Evolutionary conservation across 352 stramenopile species (phyloP).

Genomic region (Elongisporangium senticosum): DNA sequence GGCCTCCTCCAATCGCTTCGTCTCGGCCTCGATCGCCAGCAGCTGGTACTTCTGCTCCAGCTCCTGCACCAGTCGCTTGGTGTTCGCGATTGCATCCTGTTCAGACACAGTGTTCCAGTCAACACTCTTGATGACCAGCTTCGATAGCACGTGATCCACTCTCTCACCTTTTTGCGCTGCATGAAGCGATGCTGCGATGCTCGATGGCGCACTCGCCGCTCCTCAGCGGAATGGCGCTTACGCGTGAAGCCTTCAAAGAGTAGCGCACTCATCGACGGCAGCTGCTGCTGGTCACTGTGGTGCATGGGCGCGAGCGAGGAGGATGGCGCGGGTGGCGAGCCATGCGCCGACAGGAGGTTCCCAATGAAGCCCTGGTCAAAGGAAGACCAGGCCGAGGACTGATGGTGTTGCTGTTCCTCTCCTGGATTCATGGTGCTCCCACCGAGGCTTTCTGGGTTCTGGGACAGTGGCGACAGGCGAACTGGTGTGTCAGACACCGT

Average conservation of each 20-base stretch:
- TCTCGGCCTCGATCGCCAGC: conserved; percentile 29
- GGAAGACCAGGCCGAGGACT: conserved; percentile 22
- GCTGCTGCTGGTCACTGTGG: conserved; percentile 1
- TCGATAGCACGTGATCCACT: not conserved
- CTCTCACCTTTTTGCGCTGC: conserved; percentile 38
- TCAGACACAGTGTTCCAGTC: not conserved
- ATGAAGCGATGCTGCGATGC: conserved; percentile 47
- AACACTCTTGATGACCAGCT: not conserved
- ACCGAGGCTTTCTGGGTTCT: no score
- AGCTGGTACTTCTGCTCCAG: conserved; percentile 28
- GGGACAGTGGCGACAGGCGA: no score
- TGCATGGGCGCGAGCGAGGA: not conserved
- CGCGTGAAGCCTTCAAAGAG: conserved; percentile 5
- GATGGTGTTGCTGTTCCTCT: not conserved
- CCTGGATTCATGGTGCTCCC: no score
- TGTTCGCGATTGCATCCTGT: conserved; percentile 19
- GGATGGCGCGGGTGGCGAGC: not conserved
- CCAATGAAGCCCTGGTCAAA: conserved; percentile 57
- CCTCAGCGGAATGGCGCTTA: conserved; percentile 22
- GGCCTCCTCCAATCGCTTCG: conserved; percentile 19
- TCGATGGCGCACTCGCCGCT: conserved; percentile 39
- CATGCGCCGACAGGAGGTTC: conserved; percentile 31
- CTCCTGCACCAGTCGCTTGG: conserved; percentile 37
- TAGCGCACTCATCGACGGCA: conserved; percentile 1
- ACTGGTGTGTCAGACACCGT: no score